Evolutionary conservation across 768 basidiomycete species (phyloP).

Genomic region (Termitomyces eurrhizus): DNA sequence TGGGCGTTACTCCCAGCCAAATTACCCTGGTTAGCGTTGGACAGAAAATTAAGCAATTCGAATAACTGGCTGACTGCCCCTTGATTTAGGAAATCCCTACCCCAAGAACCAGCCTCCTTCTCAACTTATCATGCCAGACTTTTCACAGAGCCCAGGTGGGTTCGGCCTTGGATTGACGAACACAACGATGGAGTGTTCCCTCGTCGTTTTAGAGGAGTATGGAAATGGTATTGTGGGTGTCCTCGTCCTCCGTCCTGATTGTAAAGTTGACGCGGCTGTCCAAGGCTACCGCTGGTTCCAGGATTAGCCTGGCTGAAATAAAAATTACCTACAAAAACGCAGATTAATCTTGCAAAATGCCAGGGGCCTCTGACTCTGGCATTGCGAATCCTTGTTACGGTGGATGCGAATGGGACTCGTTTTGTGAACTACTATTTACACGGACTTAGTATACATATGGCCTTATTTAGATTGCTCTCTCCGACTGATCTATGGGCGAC

Average conservation of each 20-base stretch:
- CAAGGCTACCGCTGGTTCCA: constrained; percentile 23
- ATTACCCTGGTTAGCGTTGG: constrained; percentile 35
- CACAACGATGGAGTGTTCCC: constrained; percentile 28
- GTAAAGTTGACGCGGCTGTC: not conserved
- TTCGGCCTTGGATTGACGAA: constrained; percentile 29
- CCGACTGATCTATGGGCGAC: not conserved
- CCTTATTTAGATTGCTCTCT: not conserved
- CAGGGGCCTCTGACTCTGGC: not conserved
- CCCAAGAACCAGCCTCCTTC: constrained; percentile 34
- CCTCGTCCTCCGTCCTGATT: not conserved
- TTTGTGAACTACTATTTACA: not conserved
- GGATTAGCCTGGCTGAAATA: constrained; percentile 19
- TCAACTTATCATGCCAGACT: constrained; percentile 42
- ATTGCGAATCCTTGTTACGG: not conserved
- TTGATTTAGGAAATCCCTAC: constrained; percentile 33
- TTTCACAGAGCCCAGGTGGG: constrained; percentile 35
- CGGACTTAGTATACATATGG: not conserved
- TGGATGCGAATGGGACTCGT: not conserved
- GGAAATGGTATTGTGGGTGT: constrained; percentile 29
- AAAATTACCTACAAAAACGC: not conserved
- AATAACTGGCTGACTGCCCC: not conserved
- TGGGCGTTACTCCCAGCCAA: constrained; percentile 38
- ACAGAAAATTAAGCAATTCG: not conserved
- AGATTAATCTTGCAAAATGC: too few relatives aligned
- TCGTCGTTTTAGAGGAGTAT: constrained; percentile 42